A percentile compares a stretch with the other conserved stretches of the same genome.
These are phyloP conservation scores for Tricholoma matsutake DNA, from an alignment of 768 basidiomycete genomes.

Conservation along the genomic window DNA sequence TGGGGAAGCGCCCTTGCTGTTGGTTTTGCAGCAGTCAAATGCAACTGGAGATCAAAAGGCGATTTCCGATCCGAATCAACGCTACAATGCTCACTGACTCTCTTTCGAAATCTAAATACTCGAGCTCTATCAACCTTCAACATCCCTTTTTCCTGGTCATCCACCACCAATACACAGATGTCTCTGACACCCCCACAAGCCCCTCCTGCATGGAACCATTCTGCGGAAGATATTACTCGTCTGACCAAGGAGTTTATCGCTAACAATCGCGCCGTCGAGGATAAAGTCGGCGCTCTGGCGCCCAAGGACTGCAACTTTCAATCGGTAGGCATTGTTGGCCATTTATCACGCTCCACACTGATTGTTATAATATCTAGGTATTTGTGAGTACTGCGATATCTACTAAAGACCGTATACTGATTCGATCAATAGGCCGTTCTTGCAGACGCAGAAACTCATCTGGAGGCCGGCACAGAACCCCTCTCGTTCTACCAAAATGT, in stretches of 20 bases:
- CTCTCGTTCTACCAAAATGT: constrained; percentile 83
- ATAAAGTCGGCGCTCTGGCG: constrained; percentile 57
- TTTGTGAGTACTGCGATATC: constrained; percentile 51
- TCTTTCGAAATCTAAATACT: constrained; percentile 14
- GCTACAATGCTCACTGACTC: constrained; percentile 16
- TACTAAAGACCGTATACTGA: constrained; percentile 1
- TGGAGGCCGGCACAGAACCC: constrained; percentile 52
- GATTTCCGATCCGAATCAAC: constrained; percentile 36
- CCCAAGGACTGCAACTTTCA: constrained; percentile 60
- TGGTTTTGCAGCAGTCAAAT: constrained; percentile 37
- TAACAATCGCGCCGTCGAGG: constrained; percentile 49
- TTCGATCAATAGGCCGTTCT: constrained; percentile 46
- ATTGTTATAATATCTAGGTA: constrained; percentile 42
- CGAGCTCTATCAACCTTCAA: constrained; percentile 28
- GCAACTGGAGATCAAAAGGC: constrained; percentile 39
- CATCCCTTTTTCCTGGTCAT: constrained; percentile 26
- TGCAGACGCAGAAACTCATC: constrained; percentile 54
- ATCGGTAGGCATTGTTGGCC: constrained; percentile 45
- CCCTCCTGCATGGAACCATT: constrained; percentile 65
- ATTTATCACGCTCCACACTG: constrained; percentile 1
- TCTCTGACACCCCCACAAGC: constrained; percentile 61
- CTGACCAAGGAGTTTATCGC: constrained; percentile 60
- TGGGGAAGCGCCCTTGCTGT: constrained; percentile 40
- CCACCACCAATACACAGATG: constrained; percentile 35
- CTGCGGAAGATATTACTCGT: constrained; percentile 53